phyloP scores from a whole-genome alignment of 257 asterid genomes.

The Handroanthus guayacan region DNA sequence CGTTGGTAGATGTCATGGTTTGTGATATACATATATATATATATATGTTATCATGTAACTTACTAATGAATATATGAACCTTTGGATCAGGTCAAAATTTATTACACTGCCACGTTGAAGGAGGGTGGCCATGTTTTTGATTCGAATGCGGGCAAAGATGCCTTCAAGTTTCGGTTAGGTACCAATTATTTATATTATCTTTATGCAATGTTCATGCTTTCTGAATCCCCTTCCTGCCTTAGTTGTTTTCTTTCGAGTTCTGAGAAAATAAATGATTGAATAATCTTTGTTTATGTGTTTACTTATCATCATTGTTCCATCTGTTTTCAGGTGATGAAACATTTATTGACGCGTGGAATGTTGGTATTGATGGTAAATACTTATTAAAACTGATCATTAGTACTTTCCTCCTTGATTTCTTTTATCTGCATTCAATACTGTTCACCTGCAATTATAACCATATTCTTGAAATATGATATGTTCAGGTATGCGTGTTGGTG shows the following conservation, averaged over 20 bases:
- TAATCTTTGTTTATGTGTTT: slow-evolving; percentile 5
- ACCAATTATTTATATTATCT: slow-evolving; percentile 24
- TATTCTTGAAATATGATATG: slow-evolving; percentile 26
- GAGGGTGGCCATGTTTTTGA: slow-evolving; percentile 64
- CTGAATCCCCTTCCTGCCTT: neutral
- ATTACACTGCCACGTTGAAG: slow-evolving; percentile 67
- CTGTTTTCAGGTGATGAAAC: slow-evolving; percentile 63
- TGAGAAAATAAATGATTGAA: neutral
- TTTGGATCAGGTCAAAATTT: slow-evolving; percentile 68
- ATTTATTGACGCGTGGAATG: slow-evolving; percentile 71
- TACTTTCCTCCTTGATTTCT: neutral
- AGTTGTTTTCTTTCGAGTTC: neutral
- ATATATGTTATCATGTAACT: slow-evolving; percentile 6
- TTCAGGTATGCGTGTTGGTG: slow-evolving; percentile 91
- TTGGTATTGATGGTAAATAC: slow-evolving; percentile 72
- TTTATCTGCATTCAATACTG: neutral
- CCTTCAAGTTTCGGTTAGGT: slow-evolving; percentile 75
- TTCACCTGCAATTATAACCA: slow-evolving; percentile 14
- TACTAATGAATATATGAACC: slow-evolving; percentile 24
- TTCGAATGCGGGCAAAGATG: slow-evolving; percentile 56
- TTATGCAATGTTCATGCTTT: neutral
- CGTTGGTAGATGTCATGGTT: slow-evolving; percentile 28
- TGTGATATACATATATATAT: slow-evolving; percentile 21
- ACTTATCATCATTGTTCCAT: slow-evolving; percentile 25
- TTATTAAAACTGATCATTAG: slow-evolving; percentile 25